Evolutionary conservation across 805 yeast genomes (phyloP).

Genomic region (Zygosaccharomyces rouxii): DNA sequence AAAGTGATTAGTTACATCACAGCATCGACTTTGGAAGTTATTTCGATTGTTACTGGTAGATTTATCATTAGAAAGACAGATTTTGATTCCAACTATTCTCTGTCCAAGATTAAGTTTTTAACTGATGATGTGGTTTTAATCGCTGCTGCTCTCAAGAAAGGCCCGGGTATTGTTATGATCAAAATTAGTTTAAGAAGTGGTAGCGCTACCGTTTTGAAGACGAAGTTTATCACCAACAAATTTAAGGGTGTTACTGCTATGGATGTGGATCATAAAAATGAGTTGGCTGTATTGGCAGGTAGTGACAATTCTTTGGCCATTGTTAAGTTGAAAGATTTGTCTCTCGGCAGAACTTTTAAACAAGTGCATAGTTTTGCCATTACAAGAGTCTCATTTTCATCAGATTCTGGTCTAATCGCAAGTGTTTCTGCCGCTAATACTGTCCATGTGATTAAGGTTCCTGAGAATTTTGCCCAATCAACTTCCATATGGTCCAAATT

Average conservation of each 20-base stretch:
- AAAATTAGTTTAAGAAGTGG: conserved; percentile 28
- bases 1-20: conserved; percentile 62
- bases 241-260: conserved; percentile 55
- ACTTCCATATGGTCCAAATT: conserved; percentile 23
- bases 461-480: conserved; percentile 43
- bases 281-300: conserved; percentile 41
- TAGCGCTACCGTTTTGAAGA: conserved; percentile 18
- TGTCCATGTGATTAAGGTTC: conserved; percentile 57
- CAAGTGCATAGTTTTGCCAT: conserved; percentile 76
- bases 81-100: conserved; percentile 29
- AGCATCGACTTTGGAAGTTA: conserved; percentile 43
- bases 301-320: conserved; percentile 62
- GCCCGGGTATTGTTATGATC: conserved; percentile 39
- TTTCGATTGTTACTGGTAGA: conserved; percentile 40
- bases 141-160: conserved; percentile 41
- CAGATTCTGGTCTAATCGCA: conserved; percentile 61
- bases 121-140: conserved; percentile 37
- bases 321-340: conserved; percentile 49
- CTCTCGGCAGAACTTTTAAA: conserved; percentile 45
- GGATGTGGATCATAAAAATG: conserved; percentile 37
- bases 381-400: conserved; percentile 66
- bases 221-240: conserved; percentile 30
- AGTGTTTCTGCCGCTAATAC: conserved; percentile 75
- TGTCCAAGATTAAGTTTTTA: conserved; percentile 38
- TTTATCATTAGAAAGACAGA: conserved; percentile 36